Percentiles rank a stretch among this genome's conserved stretches.
Evolutionary conservation across 371 early-diverging fungal species (phyloP).

Genomic region (Syncephalastrum contaminatum): DNA sequence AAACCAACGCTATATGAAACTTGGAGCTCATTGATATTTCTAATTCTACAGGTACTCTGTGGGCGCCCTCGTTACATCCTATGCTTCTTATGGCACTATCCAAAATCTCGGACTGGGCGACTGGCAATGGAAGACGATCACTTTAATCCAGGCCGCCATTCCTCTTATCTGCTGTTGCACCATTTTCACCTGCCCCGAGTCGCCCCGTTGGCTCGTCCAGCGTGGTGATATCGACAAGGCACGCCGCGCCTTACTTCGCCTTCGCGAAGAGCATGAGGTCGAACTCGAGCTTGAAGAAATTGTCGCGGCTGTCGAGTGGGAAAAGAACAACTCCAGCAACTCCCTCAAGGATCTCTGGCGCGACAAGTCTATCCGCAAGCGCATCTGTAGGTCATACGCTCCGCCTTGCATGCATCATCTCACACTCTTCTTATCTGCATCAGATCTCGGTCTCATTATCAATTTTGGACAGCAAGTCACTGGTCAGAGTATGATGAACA

Average conservation of each 20-base stretch:
- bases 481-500: conserved; percentile 35
- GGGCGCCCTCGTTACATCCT: conserved; percentile 28
- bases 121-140: conserved; percentile 28
- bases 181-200: conserved; percentile 26
- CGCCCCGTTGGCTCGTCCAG: conserved; percentile 26
- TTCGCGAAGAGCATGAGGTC: conserved; percentile 24
- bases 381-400: conserved; percentile 13
- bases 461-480: conserved; percentile 35
- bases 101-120: conserved; percentile 9
- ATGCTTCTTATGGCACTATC: conserved; percentile 18
- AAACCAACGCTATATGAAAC: background rate
- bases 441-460: conserved; percentile 21
- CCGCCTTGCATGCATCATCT: background rate
- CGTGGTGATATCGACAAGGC: conserved; percentile 22
- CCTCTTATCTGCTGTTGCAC: conserved; percentile 15
- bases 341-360: conserved; percentile 23
- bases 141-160: conserved; percentile 20
- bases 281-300: conserved; percentile 24
- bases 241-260: conserved; percentile 15
- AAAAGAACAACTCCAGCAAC: conserved; percentile 18
- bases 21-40: background rate
- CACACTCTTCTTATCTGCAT: conserved; percentile 1
- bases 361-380: conserved; percentile 18
- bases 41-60: conserved; percentile 17
- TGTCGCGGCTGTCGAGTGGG: conserved; percentile 27